Evolutionary conservation across 208 protist species (phyloP), one percentile per base, ranked within the genome.

Genomic region (Trypanosoma boissoni): DNA sequence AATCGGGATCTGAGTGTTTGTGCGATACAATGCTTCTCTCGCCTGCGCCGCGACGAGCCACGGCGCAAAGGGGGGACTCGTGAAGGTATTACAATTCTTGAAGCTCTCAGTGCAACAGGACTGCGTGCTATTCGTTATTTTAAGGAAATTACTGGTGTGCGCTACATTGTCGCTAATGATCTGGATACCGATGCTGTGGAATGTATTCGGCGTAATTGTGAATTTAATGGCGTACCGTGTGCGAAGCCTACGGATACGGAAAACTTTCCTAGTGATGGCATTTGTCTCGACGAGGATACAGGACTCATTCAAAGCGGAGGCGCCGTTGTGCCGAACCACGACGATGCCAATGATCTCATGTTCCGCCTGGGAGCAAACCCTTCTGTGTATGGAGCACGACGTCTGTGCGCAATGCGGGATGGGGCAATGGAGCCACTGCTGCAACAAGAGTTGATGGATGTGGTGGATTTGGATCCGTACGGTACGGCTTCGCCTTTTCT

Each of bases 401-500:
- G 84, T 36, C 36, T 91, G 3, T 84, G 74, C 28, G 43, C 70
- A 4, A 43, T 75, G 3, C 18, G n/a, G 8, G 37, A 27, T 39
- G 26, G 62, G 42, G 56, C 3, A 23, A 29, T 41, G 7, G 27
- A 64, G 10, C 63, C 87, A 2, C 84, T 98, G 61, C 78, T 97
- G 39, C 69, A 97, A 62, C 72, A 95, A 20, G 73, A 84, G 72
- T 75, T 66, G 46, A 98, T 99, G 80, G 93, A 99, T 64, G 95
- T 99, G 21, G 86, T 99, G 14, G 99, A 99, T 67, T 80, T 99
- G 3, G 99, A 99, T 68, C 99, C 99, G 4, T 99, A 99, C 75
- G 98, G 98, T 41, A 90, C 98, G 1, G 97, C 97, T 10, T 86
- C 95, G 3, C 93, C 91, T 6, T 99, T 99, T 67, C 72, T 99